Evolutionary conservation across 2,329 filamentous ascomycete species (phyloP), one percentile per base, ranked within the genome.

Genomic region (Penicillium sp.): DNA sequence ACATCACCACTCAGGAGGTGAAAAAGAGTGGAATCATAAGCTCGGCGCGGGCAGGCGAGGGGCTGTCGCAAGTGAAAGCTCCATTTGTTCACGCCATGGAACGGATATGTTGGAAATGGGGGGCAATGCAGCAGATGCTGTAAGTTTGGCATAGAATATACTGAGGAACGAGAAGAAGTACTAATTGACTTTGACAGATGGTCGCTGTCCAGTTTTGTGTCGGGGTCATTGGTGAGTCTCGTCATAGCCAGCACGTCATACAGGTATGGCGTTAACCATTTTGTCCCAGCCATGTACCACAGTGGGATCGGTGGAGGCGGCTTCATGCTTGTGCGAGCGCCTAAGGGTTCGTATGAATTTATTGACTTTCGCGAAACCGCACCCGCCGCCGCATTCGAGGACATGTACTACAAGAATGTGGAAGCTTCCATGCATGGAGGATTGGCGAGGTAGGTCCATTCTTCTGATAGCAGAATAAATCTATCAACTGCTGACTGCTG

Each of bases 281-380:
- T 8, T 21, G 9, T 16, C n/a, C 31, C 31, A 79, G 77, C 81
- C 51, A 89, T 89, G 84, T 89, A 90, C 62, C 88, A 92, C 69
- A 79, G 74, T 38, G 92, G 93, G 15, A 87, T 96, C 53, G 92
- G 89, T 18, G 93, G 93, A 6, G 93, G 93, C 38, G 93, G 93
- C 2, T 97, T 97, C 73, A 88, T 91, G 81, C 79, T 96, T 5
- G 83, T 96, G 5, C 85, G 89, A 44, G 80, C 84, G 31, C 75
- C 83, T 15, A 78, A 89, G 53, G 90, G 90, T n/a, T 77, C 78
- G 16, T 95, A 92, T 67, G 90, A 95, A 66, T 86, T 86, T 53
- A 85, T 97, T 61, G 93, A 97, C 72, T 97, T 95, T 67, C 81
- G 93, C 43, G 93, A 97, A 70, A 85, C 87, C 0, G 93, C 93